A percentile compares a stretch with the other conserved stretches of the same genome.
Evolutionary conservation across 768 basidiomycete species (phyloP).

Genomic region (Rubroboletus satanas): DNA sequence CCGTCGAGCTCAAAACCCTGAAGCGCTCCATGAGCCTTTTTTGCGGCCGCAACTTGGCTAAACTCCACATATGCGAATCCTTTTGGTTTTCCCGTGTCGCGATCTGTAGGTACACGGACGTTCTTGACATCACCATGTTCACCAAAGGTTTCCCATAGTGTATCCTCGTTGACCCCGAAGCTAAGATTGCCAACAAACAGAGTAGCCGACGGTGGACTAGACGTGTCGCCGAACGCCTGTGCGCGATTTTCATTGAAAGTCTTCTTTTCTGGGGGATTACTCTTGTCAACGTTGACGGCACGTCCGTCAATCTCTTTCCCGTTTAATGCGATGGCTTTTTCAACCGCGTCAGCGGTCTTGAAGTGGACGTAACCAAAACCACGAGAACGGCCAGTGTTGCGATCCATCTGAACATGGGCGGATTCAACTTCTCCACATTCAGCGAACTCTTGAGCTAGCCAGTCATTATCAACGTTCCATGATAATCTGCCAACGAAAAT

Average conservation of each 20-base stretch:
- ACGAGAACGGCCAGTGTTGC: constrained; percentile 75
- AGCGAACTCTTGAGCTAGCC: constrained; percentile 87
- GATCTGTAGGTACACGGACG: constrained; percentile 89
- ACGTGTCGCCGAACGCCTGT: constrained; percentile 69
- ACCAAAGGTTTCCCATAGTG: constrained; percentile 85
- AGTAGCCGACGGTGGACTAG: constrained; percentile 62
- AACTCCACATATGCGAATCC: constrained; percentile 98
- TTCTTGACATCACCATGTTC: constrained; percentile 82
- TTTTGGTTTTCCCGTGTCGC: constrained; percentile 85
- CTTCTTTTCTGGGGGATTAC: constrained; percentile 55
- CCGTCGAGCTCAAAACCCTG: constrained; percentile 78
- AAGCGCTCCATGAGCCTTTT: constrained; percentile 69
- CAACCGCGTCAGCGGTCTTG: constrained; percentile 61
- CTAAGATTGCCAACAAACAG: constrained; percentile 92
- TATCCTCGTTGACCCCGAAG: constrained; percentile 76
- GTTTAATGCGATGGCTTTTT: constrained; percentile 75
- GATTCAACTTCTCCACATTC: constrained; percentile 83
- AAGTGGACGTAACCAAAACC: constrained; percentile 86
- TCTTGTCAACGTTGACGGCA: constrained; percentile 79
- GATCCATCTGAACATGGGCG: constrained; percentile 86
- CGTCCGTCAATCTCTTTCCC: constrained; percentile 94
- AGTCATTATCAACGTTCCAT: constrained; percentile 97
- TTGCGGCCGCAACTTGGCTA: constrained; percentile 71
- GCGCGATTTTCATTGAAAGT: constrained; percentile 65
- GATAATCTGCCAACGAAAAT: constrained; percentile 92